Evolutionary conservation across 352 stramenopile species (phyloP).

Genomic region (Pythium rhizo-oryzae): DNA sequence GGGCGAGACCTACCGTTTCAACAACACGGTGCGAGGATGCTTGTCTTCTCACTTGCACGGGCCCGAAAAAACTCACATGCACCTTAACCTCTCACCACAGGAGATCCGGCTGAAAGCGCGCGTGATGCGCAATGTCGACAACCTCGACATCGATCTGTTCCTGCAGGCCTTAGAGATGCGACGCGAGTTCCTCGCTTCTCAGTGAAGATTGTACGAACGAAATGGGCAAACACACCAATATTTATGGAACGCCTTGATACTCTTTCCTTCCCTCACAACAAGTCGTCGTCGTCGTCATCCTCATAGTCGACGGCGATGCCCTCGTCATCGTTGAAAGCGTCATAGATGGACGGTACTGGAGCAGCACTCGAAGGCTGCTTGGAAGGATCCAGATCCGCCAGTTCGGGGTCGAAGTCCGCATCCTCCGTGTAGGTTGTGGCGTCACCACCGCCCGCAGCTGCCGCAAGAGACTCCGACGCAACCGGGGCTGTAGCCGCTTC

Average conservation of each 20-base stretch:
- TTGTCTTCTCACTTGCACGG: not conserved
- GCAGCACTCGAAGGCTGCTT: conserved; percentile 8
- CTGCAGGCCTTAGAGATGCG: conserved; percentile 68
- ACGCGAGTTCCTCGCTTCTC: conserved; percentile 69
- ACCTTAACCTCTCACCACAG: not conserved
- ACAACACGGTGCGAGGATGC: conserved; percentile 29
- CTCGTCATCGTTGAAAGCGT: conserved; percentile 72
- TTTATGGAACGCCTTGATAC: conserved; percentile 10
- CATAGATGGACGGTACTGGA: conserved; percentile 56
- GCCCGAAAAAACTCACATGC: not conserved
- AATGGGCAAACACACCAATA: not conserved
- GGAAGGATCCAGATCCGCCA: conserved; percentile 33
- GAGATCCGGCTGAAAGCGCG: conserved; percentile 70
- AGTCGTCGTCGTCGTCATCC: conserved; percentile 66
- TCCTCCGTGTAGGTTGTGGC: not conserved
- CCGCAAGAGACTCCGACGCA: not conserved
- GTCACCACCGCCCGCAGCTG: not conserved
- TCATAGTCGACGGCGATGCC: conserved; percentile 37
- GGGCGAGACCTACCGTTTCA: conserved; percentile 61
- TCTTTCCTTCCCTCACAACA: conserved; percentile 44
- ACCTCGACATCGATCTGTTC: conserved; percentile 81
- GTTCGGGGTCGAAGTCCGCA: conserved; percentile 22
- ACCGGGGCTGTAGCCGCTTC: not conserved
- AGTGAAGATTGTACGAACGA: conserved; percentile 19
- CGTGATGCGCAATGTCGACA: conserved; percentile 78